These are phyloP conservation scores for Chrysoporthe cubensis DNA, from an alignment of 2,329 filamentous ascomycete species.

Conservation along the genomic window DNA sequence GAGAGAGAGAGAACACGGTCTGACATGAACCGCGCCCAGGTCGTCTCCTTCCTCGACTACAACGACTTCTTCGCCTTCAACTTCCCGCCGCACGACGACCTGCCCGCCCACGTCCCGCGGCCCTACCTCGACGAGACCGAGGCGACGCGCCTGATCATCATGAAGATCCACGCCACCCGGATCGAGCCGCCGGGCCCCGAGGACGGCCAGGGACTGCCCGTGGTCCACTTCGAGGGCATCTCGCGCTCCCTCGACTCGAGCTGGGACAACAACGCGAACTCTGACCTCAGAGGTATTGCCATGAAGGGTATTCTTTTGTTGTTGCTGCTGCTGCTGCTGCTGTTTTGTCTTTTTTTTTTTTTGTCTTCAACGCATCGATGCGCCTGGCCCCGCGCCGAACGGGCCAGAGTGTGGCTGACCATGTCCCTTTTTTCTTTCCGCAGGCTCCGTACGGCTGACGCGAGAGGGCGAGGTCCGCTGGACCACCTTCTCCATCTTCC, in stretches of 20 bases:
- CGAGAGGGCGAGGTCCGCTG: constrained; percentile 73
- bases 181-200: constrained; percentile 63
- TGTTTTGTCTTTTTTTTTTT: neutral
- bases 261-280: constrained; percentile 72
- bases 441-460: constrained; percentile 67
- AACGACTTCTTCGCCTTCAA: constrained; percentile 75
- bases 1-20: neutral
- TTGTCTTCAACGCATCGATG: neutral
- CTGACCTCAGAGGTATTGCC: constrained; percentile 60
- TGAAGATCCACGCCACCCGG: constrained; percentile 65
- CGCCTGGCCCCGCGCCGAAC: neutral
- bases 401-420: constrained; percentile 22
- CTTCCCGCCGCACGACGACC: constrained; percentile 54
- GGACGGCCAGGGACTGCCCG: constrained; percentile 61
- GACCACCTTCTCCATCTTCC: constrained; percentile 68
- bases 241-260: constrained; percentile 65
- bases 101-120: constrained; percentile 49
- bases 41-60: constrained; percentile 64
- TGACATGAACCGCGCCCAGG: constrained; percentile 31
- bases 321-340: neutral
- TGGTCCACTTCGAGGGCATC: constrained; percentile 70
- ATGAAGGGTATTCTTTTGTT: constrained; percentile 25
- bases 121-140: constrained; percentile 64
- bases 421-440: constrained; percentile 20
- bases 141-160: constrained; percentile 70